phyloP scores from a whole-genome alignment of 1,139 yeast genomes.

The Schwanniomyces etchellsii region DNA sequence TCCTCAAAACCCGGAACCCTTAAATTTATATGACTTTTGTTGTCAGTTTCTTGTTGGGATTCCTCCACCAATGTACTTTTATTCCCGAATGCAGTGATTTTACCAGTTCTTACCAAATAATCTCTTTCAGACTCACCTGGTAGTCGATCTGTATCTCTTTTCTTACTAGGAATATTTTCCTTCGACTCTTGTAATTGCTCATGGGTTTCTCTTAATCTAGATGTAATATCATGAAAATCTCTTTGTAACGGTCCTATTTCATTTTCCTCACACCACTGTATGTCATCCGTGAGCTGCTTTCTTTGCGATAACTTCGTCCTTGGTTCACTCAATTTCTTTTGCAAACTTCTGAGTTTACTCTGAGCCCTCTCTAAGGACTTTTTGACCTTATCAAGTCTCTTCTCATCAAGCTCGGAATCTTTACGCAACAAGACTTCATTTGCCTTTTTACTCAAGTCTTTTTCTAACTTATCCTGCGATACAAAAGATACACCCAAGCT shows the following conservation, averaged over 20 bases:
- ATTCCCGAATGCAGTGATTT: constrained; percentile 89
- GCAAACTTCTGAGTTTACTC: constrained; percentile 40
- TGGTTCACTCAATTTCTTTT: constrained; percentile 45
- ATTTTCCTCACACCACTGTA: constrained; percentile 42
- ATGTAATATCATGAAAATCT: constrained; percentile 65
- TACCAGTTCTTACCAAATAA: constrained; percentile 80
- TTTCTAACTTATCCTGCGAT: constrained; percentile 73
- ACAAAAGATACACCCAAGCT: constrained; percentile 42
- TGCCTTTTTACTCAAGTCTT: constrained; percentile 66
- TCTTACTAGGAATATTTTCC: constrained; percentile 17
- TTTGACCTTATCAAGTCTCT: constrained; percentile 62
- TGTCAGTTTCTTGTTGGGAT: constrained; percentile 9
- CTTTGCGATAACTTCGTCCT: constrained; percentile 64
- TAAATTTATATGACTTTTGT: constrained; percentile 27
- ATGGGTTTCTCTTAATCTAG: constrained; percentile 38
- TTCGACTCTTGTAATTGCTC: constrained; percentile 13
- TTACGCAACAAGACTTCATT: constrained; percentile 52
- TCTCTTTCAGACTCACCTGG: constrained; percentile 78
- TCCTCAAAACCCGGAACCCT: constrained; percentile 35
- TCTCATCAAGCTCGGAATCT: constrained; percentile 69
- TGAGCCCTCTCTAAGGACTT: constrained; percentile 39
- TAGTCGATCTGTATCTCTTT: constrained; percentile 18
- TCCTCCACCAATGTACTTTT: constrained; percentile 44
- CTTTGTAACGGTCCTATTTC: constrained; percentile 49
- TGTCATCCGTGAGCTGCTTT: constrained; percentile 49